Conservation (phyloP, 2,329 filamentous ascomycete genomes). For the Trichoderma oligosporum region DNA sequence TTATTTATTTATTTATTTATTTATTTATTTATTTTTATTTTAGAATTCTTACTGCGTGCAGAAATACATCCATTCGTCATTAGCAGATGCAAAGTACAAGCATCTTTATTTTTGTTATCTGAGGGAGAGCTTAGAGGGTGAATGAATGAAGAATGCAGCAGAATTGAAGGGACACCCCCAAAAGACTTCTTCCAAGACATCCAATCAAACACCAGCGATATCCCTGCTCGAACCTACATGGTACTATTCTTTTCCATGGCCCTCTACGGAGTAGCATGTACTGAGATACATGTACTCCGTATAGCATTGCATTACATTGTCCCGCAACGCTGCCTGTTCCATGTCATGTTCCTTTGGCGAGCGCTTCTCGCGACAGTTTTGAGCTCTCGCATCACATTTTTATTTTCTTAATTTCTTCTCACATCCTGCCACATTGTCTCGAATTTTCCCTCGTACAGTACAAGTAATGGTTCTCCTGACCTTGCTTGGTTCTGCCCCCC, state of each 20-base stretch:
- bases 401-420: background rate
- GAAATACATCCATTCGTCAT: background rate
- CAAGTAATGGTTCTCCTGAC: background rate
- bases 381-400: background rate
- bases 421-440: background rate
- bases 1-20: too few species aligned
- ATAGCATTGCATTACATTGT: background rate
- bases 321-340: background rate
- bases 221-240: conserved; percentile 15
- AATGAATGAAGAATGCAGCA: background rate
- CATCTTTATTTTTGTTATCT: background rate
- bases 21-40: too few species aligned
- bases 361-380: conserved; percentile 9
- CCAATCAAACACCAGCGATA: background rate
- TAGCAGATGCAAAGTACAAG: background rate
- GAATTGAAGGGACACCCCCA: background rate
- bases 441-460: background rate
- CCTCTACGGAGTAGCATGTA: too few species aligned
- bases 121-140: background rate
- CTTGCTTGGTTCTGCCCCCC: background rate
- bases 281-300: too few species aligned
- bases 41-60: background rate
- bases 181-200: background rate
- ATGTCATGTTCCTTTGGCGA: background rate
- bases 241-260: too few species aligned